Base-by-base conservation (phyloP, 2,329 filamentous ascomycete genomes). In the Ceratocystis lukuohia region DNA sequence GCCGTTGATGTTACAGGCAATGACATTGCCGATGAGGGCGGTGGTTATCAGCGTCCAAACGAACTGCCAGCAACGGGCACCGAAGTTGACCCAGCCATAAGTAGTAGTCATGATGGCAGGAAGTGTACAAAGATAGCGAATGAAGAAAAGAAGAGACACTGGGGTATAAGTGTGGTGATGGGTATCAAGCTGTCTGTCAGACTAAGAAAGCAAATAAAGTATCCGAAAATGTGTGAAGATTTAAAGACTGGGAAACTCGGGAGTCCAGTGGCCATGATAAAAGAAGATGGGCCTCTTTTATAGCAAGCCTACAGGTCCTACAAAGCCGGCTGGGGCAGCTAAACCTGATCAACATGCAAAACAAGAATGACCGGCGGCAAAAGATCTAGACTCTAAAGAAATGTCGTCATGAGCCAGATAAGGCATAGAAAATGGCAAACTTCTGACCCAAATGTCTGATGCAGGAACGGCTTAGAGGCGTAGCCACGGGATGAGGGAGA, bases 1-100 rank as follows among this genome's bases (percentile, higher is more conserved):
- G 64, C 77, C 79, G 71, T 77, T 73, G 64, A 75, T 71, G 72
- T 82, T 82, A 71, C 68, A 75, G 63, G 80, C 79, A 68, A 84
- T 82, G 71, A 84, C 79, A 70, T 84, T 84, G 71, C 82, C 82
- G 69, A 84, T 77, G 66, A 85, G 78, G 44, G 78, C 82, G 1
- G 82, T 83, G 66, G 80, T 74, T 70, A 85, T 75, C 53, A 85
- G 71, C 37, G 79, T 77, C 72, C 79, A 79, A 69, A 84, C 72
- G 65, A 85, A 73, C 72, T 83, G 80, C 68, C 77, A 68, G 65
- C 72, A 71, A 70, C 82, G 81, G 70, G 84, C 71, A 70, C 61
- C 72, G 67, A 77, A 73, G 69, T 77, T 77, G 71, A 82, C 71
- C 69, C 61, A 68, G 20, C 80, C 71, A 69, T 41, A 41, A 41